These are phyloP conservation scores for Primulina huaijiensis DNA, from an alignment of 257 asterid species.

Conservation along the genomic window DNA sequence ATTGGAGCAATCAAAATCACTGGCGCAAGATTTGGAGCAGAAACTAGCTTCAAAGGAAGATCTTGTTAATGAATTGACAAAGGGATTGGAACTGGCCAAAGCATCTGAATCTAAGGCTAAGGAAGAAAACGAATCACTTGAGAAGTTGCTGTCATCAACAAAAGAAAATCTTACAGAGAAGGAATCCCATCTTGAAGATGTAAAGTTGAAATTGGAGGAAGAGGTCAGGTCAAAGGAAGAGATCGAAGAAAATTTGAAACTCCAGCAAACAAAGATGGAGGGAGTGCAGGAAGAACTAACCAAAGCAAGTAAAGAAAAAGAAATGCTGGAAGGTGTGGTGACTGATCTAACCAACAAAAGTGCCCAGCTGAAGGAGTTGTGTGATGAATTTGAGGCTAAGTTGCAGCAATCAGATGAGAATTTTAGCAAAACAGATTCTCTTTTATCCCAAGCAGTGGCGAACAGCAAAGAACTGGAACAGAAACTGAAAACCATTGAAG, in stretches of 20 bases:
- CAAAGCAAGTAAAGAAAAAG: slow-evolving; percentile 49
- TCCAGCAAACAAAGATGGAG: slow-evolving; percentile 45
- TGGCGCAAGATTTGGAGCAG: slow-evolving; percentile 51
- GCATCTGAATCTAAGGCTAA: slow-evolving; percentile 56
- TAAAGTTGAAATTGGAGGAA: slow-evolving; percentile 52
- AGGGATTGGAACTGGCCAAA: slow-evolving; percentile 49
- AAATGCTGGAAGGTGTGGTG: slow-evolving; percentile 55
- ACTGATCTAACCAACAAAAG: slow-evolving; percentile 49
- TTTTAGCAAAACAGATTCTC: slow-evolving; percentile 65
- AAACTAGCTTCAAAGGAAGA: slow-evolving; percentile 71
- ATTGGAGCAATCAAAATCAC: slow-evolving; percentile 62
- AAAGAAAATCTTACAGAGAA: slow-evolving; percentile 44
- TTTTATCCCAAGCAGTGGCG: slow-evolving; percentile 67
- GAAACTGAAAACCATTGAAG: slow-evolving; percentile 65
- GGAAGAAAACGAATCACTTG: slow-evolving; percentile 54
- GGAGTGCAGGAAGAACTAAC: slow-evolving; percentile 47
- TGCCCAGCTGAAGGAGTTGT: slow-evolving; percentile 61
- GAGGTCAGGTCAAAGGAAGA: slow-evolving; percentile 44
- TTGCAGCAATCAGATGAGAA: slow-evolving; percentile 75
- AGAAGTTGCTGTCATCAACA: slow-evolving; percentile 40
- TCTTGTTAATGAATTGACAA: slow-evolving; percentile 42
- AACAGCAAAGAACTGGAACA: slow-evolving; percentile 69
- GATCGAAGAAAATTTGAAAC: slow-evolving; percentile 40
- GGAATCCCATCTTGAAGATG: slow-evolving; percentile 49
- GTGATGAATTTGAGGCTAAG: slow-evolving; percentile 72